Conservation (phyloP, 805 yeast genomes). For the Saturnispora diversa region DNA sequence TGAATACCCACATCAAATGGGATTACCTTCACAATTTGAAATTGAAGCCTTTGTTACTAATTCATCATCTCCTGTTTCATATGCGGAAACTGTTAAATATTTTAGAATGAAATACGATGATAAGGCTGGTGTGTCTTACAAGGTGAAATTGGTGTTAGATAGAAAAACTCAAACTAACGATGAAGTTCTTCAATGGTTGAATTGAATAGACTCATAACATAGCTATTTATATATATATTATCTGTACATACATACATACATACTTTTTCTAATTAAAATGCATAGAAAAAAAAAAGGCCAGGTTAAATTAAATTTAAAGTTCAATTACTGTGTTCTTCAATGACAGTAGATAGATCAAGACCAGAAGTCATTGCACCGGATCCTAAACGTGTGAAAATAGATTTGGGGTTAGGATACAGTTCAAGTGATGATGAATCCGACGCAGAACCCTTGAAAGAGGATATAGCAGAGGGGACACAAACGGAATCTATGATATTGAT, state of each 20-base stretch:
- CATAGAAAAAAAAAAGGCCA: too few relatives aligned
- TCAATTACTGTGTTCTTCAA: not conserved
- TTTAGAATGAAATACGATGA: slow-evolving; percentile 44
- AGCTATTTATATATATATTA: slow-evolving; percentile 8
- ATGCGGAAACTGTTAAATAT: slow-evolving; percentile 55
- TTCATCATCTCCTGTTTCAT: slow-evolving; percentile 59
- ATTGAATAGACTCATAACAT: too few relatives aligned
- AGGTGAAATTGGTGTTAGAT: slow-evolving; percentile 51
- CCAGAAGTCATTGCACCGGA: not conserved
- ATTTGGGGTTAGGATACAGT: slow-evolving; percentile 6
- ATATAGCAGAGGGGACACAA: slow-evolving; percentile 7
- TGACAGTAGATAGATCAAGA: not conserved
- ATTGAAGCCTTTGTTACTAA: slow-evolving; percentile 64
- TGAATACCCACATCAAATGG: slow-evolving; percentile 54
- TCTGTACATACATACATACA: not conserved
- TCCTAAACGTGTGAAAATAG: not conserved
- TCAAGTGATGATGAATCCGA: slow-evolving; percentile 7
- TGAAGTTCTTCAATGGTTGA: slow-evolving; percentile 41
- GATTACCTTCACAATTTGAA: slow-evolving; percentile 67
- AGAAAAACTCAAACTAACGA: slow-evolving; percentile 44
- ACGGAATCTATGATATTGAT: not conserved
- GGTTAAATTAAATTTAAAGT: not conserved
- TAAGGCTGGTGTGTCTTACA: slow-evolving; percentile 55
- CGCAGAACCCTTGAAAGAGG: slow-evolving; percentile 1
- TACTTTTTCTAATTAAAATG: not conserved